A percentile compares a stretch with the other conserved stretches of the same genome.
Evolutionary conservation across 441 rosid species (phyloP).

Genomic region (Flueggea neowawraea): DNA sequence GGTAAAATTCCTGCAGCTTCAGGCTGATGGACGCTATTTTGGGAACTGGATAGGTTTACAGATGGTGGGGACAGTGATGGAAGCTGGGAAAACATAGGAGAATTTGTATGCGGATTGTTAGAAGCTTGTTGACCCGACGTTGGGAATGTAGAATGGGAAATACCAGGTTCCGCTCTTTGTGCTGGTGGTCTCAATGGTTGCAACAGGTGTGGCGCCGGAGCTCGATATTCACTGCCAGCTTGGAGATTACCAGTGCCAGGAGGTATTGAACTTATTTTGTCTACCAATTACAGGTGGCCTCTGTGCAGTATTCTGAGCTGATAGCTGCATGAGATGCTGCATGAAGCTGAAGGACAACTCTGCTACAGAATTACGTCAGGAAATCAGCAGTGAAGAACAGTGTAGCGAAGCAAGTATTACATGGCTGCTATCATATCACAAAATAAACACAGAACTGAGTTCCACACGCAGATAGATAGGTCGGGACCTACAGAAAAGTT

Average conservation of each 20-base stretch:
- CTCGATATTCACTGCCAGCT: slow-evolving; percentile 38
- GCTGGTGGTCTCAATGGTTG: slow-evolving; percentile 49
- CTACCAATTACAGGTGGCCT: slow-evolving; percentile 26
- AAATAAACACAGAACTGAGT: background rate
- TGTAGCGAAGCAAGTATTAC: background rate
- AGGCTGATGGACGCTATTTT: slow-evolving; percentile 6
- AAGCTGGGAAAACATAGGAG: slow-evolving; percentile 14
- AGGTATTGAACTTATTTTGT: slow-evolving; percentile 38
- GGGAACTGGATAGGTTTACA: slow-evolving; percentile 13
- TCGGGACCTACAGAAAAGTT: too few species aligned
- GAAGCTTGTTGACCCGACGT: too few species aligned
- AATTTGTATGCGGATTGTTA: slow-evolving; percentile 12
- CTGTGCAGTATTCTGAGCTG: slow-evolving; percentile 34
- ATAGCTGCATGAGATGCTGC: slow-evolving; percentile 46
- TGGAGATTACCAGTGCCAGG: slow-evolving; percentile 40
- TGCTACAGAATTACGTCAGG: slow-evolving; percentile 26
- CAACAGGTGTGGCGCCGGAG: slow-evolving; percentile 55
- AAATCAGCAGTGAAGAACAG: slow-evolving; percentile 5
- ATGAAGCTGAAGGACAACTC: slow-evolving; percentile 31
- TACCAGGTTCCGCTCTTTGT: slow-evolving; percentile 16
- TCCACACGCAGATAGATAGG: background rate
- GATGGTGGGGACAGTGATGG: slow-evolving; percentile 17
- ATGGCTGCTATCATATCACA: background rate
- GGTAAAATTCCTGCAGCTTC: slow-evolving; percentile 9
- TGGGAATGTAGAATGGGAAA: too few species aligned